phyloP scores from a whole-genome alignment of 2,329 filamentous ascomycete species.

The Cercospora berteroae region DNA sequence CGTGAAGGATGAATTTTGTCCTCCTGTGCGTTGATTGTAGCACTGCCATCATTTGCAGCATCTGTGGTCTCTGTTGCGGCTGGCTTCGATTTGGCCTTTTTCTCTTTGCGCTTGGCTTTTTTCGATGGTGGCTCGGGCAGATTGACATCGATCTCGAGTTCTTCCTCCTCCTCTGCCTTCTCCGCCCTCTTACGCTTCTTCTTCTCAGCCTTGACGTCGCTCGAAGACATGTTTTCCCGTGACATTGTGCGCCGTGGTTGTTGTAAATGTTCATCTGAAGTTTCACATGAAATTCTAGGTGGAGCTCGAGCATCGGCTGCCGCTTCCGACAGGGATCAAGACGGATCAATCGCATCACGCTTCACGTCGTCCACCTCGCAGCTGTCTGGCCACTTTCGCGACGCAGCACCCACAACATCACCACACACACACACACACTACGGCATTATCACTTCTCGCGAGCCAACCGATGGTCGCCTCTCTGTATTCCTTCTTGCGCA shows the following conservation, averaged over 20 bases:
- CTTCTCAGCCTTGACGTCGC: constrained; percentile 14
- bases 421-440: neutral
- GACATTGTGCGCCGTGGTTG: constrained; percentile 4
- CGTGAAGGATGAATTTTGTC: constrained; percentile 14
- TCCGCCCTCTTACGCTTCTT: constrained; percentile 66
- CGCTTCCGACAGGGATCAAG: neutral
- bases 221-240: constrained; percentile 15
- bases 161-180: constrained; percentile 47
- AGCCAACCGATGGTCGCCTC: neutral
- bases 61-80: constrained; percentile 16
- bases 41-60: neutral
- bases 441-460: neutral
- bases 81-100: constrained; percentile 56
- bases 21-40: constrained; percentile 11
- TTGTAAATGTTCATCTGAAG: neutral
- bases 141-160: constrained; percentile 80
- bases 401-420: neutral
- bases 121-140: constrained; percentile 95
- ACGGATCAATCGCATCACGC: neutral
- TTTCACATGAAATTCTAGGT: constrained; percentile 5
- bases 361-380: neutral
- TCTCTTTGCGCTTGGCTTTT: constrained; percentile 82
- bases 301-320: constrained; percentile 5
- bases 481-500: neutral
- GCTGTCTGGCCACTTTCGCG: neutral